Percentiles rank a stretch among this genome's conserved stretches.
These are phyloP conservation scores for Simmondsia chinensis DNA, from an alignment of 148 eudicot species.

Conservation along the genomic window DNA sequence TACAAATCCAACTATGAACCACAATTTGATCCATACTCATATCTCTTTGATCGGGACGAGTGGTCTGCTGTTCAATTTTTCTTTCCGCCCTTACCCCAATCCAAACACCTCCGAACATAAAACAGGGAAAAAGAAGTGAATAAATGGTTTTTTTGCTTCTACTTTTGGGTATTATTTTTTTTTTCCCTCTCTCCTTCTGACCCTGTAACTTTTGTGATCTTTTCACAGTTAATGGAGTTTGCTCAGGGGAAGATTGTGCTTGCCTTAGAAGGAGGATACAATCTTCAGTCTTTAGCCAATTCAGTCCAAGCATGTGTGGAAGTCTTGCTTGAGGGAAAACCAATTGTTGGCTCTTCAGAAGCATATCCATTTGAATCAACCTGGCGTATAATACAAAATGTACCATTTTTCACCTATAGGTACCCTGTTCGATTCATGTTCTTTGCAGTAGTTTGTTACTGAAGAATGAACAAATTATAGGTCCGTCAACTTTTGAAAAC, in stretches of 20 bases:
- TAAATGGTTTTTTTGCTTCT: neutral
- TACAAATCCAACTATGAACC: too few relatives aligned
- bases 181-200: constrained; percentile 1
- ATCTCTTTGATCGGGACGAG: too few relatives aligned
- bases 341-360: constrained; percentile 48
- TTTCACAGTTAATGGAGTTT: constrained; percentile 76
- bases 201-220: constrained; percentile 6
- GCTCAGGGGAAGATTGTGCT: constrained; percentile 82
- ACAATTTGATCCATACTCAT: too few relatives aligned
- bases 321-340: constrained; percentile 64
- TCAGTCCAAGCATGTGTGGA: constrained; percentile 84
- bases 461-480: constrained; percentile 20
- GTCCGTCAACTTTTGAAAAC: constrained; percentile 53
- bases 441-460: neutral
- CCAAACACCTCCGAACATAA: too few relatives aligned
- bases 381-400: constrained; percentile 80
- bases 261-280: constrained; percentile 97
- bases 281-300: constrained; percentile 71
- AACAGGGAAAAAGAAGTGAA: neutral
- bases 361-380: constrained; percentile 86
- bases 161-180: neutral
- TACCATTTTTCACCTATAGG: constrained; percentile 12
- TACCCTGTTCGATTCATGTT: neutral
- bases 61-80: too few relatives aligned
- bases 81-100: too few relatives aligned